Conservation (phyloP, 345 rosid species). For the Lenwebbia sp. region DNA sequence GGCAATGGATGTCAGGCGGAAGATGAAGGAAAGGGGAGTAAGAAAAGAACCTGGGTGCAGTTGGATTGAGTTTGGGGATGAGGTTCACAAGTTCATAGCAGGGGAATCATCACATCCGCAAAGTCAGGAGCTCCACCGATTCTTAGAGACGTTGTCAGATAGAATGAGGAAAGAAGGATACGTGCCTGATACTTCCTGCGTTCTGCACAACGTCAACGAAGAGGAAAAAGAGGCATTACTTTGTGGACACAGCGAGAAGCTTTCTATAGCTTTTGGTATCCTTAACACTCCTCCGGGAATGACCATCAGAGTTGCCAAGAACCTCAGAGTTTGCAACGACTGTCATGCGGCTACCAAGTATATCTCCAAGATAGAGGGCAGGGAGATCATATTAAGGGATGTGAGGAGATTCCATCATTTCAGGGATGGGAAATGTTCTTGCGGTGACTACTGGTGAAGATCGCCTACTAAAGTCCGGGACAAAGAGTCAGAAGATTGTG, state of each 20-base stretch:
- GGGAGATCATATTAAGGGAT: slow-evolving; percentile 79
- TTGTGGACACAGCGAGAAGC: slow-evolving; percentile 88
- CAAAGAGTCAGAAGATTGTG: background rate
- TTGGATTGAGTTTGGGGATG: slow-evolving; percentile 68
- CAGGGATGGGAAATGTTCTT: slow-evolving; percentile 68
- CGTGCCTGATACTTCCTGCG: slow-evolving; percentile 78
- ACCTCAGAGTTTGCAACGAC: slow-evolving; percentile 84
- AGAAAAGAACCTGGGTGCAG: slow-evolving; percentile 93
- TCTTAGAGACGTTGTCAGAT: slow-evolving; percentile 45
- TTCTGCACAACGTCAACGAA: slow-evolving; percentile 68
- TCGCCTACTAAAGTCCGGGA: background rate
- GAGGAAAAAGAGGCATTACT: slow-evolving; percentile 70
- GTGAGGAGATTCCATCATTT: slow-evolving; percentile 86
- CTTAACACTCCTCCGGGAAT: slow-evolving; percentile 63
- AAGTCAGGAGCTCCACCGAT: slow-evolving; percentile 46
- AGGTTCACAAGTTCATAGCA: slow-evolving; percentile 78
- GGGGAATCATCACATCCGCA: slow-evolving; percentile 75
- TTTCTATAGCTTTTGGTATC: slow-evolving; percentile 78
- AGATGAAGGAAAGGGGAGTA: slow-evolving; percentile 73
- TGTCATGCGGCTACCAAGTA: slow-evolving; percentile 66
- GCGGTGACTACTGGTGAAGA: slow-evolving; percentile 74
- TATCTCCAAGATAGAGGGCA: slow-evolving; percentile 52
- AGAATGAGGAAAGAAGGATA: slow-evolving; percentile 76
- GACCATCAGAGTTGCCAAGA: slow-evolving; percentile 73
- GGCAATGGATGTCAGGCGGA: slow-evolving; percentile 58